phyloP scores from a whole-genome alignment of 2,329 filamentous ascomycete genomes.

The Cordyceps cicadae region DNA sequence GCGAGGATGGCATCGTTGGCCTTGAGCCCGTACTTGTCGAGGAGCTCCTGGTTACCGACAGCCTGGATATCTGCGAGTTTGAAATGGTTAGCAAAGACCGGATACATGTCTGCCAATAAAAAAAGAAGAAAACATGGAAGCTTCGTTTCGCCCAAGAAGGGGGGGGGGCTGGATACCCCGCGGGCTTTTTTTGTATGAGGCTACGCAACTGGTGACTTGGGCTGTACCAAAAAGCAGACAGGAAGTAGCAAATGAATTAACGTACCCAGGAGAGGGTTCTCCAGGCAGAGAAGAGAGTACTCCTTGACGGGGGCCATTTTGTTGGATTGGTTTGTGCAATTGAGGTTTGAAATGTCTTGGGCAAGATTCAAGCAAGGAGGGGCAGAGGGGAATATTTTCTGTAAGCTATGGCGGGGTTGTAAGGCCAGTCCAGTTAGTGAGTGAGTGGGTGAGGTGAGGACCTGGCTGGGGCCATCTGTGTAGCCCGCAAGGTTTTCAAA shows the following conservation, averaged over 20 bases:
- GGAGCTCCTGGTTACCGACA: constrained; percentile 68
- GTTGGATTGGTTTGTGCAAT: constrained; percentile 17
- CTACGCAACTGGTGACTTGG: background rate
- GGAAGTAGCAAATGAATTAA: constrained; percentile 15
- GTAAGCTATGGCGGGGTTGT: constrained; percentile 11
- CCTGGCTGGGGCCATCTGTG: background rate
- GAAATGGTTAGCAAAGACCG: background rate
- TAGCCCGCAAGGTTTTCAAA: background rate
- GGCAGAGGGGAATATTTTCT: constrained; percentile 13
- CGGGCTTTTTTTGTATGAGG: background rate
- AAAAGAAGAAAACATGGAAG: background rate
- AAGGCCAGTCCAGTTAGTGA: too few species aligned
- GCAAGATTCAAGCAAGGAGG: constrained; percentile 16
- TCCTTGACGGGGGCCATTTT: constrained; percentile 69
- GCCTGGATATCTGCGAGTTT: constrained; percentile 73
- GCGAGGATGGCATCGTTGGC: constrained; percentile 96
- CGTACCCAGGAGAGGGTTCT: constrained; percentile 93
- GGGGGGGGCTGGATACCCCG: background rate
- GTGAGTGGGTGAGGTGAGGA: background rate
- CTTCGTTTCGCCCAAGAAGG: background rate
- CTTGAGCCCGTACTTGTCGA: constrained; percentile 90
- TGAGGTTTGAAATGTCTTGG: constrained; percentile 10
- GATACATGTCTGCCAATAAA: background rate
- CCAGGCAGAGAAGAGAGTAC: constrained; percentile 84
- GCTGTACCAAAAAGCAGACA: background rate